These are phyloP conservation scores for Diutina sp. DNA, from an alignment of 1,139 yeast genomes.

Conservation along the genomic window DNA sequence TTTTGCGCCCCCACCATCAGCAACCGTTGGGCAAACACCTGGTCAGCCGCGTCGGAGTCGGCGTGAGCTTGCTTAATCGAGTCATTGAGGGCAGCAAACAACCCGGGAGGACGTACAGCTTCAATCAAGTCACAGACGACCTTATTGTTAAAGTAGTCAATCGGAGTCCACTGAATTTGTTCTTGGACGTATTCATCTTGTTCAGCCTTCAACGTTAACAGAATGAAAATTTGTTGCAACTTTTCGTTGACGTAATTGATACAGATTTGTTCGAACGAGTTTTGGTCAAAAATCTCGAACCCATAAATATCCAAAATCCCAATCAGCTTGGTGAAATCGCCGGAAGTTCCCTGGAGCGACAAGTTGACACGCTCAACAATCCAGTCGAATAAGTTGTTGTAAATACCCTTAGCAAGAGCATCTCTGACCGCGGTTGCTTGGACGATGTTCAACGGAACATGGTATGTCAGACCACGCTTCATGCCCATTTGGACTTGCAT, in stretches of 20 bases:
- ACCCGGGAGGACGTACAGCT: conserved; percentile 89
- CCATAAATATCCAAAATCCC: conserved; percentile 98
- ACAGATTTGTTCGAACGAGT: conserved; percentile 93
- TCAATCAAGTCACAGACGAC: conserved; percentile 96
- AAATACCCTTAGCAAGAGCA: conserved; percentile 90
- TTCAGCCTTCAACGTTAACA: conserved; percentile 88
- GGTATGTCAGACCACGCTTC: conserved; percentile 86
- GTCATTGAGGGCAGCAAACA: conserved; percentile 93
- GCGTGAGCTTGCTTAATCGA: conserved; percentile 98
- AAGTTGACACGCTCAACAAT: conserved; percentile 87
- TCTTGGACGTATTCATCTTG: conserved; percentile 96
- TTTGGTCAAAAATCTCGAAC: conserved; percentile 92
- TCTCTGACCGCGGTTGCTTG: conserved; percentile 95
- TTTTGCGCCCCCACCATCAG: conserved; percentile 69
- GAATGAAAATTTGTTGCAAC: conserved; percentile 92
- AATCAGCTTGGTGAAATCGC: conserved; percentile 46
- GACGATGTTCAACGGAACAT: conserved; percentile 80
- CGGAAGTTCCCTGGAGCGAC: conserved; percentile 23
- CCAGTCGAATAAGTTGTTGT: conserved; percentile 92
- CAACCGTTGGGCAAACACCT: conserved; percentile 85
- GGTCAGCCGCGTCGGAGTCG: conserved; percentile 93
- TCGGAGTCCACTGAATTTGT: conserved; percentile 95
- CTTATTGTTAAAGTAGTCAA: conserved; percentile 90
- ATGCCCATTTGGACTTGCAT: conserved; percentile 85
- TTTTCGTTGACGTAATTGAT: conserved; percentile 96